A percentile compares a stretch with the other conserved stretches of the same genome.
Conservation (phyloP, 2,329 filamentous ascomycete genomes). For the Fusarium dlaminii region DNA sequence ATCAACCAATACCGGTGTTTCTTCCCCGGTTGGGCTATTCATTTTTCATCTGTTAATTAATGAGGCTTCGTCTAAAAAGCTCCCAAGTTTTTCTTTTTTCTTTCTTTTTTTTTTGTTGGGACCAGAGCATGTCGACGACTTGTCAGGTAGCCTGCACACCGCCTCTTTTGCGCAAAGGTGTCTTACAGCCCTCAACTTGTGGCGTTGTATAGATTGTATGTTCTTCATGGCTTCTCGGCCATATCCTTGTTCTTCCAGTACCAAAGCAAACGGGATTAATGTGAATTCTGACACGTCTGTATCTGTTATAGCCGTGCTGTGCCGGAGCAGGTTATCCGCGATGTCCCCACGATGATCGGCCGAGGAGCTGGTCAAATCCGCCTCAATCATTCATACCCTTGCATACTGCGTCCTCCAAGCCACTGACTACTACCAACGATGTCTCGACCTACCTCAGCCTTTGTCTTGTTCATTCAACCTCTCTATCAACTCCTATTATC, state of each 20-base stretch:
- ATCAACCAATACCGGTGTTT: not conserved
- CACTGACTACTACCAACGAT: no score
- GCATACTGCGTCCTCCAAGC: no score
- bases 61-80: not conserved
- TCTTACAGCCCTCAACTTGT: not conserved
- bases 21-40: not conserved
- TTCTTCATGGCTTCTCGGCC: not conserved
- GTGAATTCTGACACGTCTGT: no score
- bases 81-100: not conserved
- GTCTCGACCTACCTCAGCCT: no score
- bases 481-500: no score
- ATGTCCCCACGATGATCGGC: no score
- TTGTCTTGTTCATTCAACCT: no score
- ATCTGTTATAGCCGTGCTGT: no score
- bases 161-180: not conserved
- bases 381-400: no score
- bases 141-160: not conserved
- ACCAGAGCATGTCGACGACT: no score
- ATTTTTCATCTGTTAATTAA: not conserved
- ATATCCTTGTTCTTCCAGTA: not conserved
- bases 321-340: no score
- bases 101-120: not conserved
- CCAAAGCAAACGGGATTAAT: not conserved
- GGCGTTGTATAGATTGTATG: not conserved
- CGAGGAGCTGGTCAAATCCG: no score